phyloP scores from a whole-genome alignment of 2,329 filamentous ascomycete genomes.

The Pestalotiopsis sp. region DNA sequence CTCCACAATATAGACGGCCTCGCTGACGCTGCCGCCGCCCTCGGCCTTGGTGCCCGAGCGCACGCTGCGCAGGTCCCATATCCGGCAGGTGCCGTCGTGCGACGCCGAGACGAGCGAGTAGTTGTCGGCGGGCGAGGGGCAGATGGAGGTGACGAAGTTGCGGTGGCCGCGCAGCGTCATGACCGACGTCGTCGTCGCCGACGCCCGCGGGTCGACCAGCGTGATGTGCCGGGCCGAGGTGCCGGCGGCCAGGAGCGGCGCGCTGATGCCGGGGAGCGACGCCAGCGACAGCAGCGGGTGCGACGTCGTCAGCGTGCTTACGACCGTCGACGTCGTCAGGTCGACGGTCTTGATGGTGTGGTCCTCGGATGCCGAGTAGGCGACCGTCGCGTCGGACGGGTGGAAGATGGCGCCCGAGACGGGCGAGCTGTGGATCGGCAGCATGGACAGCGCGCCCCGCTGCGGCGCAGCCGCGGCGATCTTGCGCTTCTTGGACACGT shows the following conservation, averaged over 20 bases:
- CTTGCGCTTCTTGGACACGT: constrained; percentile 76
- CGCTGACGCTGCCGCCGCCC: constrained; percentile 65
- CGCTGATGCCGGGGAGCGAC: constrained; percentile 66
- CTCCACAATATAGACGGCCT: constrained; percentile 75
- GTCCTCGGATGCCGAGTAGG: constrained; percentile 89
- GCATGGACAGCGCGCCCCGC: constrained; percentile 75
- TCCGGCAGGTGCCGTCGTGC: constrained; percentile 87
- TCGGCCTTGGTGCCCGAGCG: constrained; percentile 61
- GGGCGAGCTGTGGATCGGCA: constrained; percentile 71
- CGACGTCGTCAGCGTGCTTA: constrained; percentile 81
- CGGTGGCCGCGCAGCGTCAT: constrained; percentile 92
- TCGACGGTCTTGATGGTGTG: constrained; percentile 91
- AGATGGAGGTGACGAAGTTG: constrained; percentile 65
- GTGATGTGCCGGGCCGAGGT: constrained; percentile 87
- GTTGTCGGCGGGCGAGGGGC: constrained; percentile 62
- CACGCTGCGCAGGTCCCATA: constrained; percentile 87
- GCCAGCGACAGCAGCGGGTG: constrained; percentile 81
- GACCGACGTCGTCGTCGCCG: constrained; percentile 73
- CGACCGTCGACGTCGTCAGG: constrained; percentile 75
- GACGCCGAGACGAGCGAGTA: constrained; percentile 88
- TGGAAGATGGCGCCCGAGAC: constrained; percentile 86
- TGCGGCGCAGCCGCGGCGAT: constrained; percentile 60
- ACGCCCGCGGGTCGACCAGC: constrained; percentile 85
- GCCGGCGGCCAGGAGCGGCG: constrained; percentile 66
- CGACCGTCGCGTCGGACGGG: constrained; percentile 80